A percentile compares a stretch with the other conserved stretches of the same genome.
phyloP scores from a whole-genome alignment of 1,139 yeast species.

The Groenewaldozyma sp. region DNA sequence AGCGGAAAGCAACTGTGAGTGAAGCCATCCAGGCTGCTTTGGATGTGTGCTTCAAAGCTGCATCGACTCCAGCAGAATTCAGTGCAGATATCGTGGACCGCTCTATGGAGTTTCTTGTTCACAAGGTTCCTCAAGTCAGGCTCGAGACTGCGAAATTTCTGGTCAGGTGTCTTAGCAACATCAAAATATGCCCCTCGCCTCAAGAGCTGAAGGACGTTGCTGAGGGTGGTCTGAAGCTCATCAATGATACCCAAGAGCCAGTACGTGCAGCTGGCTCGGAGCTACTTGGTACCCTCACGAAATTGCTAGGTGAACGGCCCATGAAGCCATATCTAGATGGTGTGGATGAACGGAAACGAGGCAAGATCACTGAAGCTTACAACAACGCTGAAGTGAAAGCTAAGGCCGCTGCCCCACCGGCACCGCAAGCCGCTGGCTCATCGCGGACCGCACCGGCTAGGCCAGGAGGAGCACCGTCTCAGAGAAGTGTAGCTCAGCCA shows the following conservation, averaged over 20 bases:
- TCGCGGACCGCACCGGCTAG: slow-evolving; percentile 1
- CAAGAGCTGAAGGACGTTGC: slow-evolving; percentile 50
- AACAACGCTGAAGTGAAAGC: slow-evolving; percentile 50
- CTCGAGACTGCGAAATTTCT: slow-evolving; percentile 59
- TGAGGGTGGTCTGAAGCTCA: slow-evolving; percentile 47
- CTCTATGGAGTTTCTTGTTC: slow-evolving; percentile 49
- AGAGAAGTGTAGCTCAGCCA: neutral
- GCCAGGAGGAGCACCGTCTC: slow-evolving; percentile 2
- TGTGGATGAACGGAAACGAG: slow-evolving; percentile 60
- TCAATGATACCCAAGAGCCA: slow-evolving; percentile 78
- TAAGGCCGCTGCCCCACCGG: slow-evolving; percentile 20
- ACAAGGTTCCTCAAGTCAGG: slow-evolving; percentile 79
- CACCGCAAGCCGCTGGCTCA: slow-evolving; percentile 12
- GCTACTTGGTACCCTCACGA: slow-evolving; percentile 74
- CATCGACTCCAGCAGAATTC: slow-evolving; percentile 28
- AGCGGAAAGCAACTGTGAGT: slow-evolving; percentile 70
- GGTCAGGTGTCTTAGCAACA: slow-evolving; percentile 51
- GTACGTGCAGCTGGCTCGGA: slow-evolving; percentile 74
- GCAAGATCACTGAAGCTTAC: slow-evolving; percentile 54
- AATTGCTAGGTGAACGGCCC: slow-evolving; percentile 67
- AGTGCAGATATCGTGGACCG: slow-evolving; percentile 56
- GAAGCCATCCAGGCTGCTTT: slow-evolving; percentile 60
- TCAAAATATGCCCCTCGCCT: slow-evolving; percentile 42
- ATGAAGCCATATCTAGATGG: slow-evolving; percentile 51
- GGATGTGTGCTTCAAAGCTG: slow-evolving; percentile 48